Conservation (phyloP, 2,329 filamentous ascomycete species). For the Aureobasidium namibiae region DNA sequence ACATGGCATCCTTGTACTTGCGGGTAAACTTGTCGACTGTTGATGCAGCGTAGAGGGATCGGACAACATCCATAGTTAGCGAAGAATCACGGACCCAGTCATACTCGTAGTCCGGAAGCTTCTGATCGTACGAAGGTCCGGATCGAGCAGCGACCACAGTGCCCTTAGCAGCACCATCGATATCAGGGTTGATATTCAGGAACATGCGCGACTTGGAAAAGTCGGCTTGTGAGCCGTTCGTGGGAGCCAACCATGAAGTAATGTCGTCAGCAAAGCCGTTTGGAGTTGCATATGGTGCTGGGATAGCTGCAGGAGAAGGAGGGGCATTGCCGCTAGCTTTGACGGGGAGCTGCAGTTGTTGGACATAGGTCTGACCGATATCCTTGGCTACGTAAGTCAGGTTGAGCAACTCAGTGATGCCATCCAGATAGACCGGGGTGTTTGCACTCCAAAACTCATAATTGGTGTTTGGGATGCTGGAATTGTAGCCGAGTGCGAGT, state of each 20-base stretch:
- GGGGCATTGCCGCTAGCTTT: conserved; percentile 20
- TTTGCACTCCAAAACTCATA: conserved; percentile 24
- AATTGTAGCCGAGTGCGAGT: conserved; percentile 21
- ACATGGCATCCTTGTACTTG: conserved; percentile 21
- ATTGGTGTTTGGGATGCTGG: conserved; percentile 18
- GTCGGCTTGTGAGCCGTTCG: conserved; percentile 19
- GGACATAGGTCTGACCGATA: conserved; percentile 21
- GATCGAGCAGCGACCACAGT: conserved; percentile 26
- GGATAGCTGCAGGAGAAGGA: conserved; percentile 17
- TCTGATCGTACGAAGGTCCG: conserved; percentile 20
- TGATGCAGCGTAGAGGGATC: conserved; percentile 21
- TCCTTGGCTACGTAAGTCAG: conserved; percentile 24
- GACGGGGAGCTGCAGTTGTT: conserved; percentile 20
- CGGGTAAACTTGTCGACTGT: conserved; percentile 17
- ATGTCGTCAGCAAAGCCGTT: conserved; percentile 25
- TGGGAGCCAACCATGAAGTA: conserved; percentile 21
- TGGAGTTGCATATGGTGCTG: conserved; percentile 23
- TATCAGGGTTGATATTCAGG: conserved; percentile 25
- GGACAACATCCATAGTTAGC: conserved; percentile 25
- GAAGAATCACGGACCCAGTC: conserved; percentile 26
- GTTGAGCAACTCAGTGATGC: conserved; percentile 24
- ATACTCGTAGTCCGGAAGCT: conserved; percentile 26
- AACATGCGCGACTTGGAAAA: conserved; percentile 24
- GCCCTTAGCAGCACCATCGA: conserved; percentile 22
- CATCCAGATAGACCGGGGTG: conserved; percentile 24